Evolutionary conservation across 208 protist genomes (phyloP), one percentile per base, ranked within the genome.

Genomic region (Trypanosoma cruzi): DNA sequence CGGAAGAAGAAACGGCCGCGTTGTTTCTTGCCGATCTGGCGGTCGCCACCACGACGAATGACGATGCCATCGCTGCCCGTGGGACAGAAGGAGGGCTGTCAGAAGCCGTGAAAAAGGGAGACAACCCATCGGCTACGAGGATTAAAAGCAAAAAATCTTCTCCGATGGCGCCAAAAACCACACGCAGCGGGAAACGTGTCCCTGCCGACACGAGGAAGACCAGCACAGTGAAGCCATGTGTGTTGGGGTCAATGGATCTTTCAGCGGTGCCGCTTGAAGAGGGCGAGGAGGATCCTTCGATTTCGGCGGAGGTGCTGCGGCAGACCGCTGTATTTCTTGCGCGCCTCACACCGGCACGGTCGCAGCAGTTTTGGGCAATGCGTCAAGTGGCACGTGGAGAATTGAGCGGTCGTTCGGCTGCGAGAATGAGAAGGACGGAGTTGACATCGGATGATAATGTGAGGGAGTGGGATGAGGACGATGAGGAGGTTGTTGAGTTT

Each of bases 291-390:
- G 89, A 94, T 59, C 77, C 70, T 29, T 68, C 64, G 4, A 54
- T 92, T 26, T 78, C 89, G 13, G 72, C 64, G 22, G 82, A 87
- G 11, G 82, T 94, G 8, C 63, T 88, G 22, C 59, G 64, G 22
- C 72, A 75, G n/a, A 68, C 84, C 26, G 65, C 86, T 24, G 62
- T 37, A 13, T 92, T 94, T 72, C 64, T 94, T 34, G 37, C 81
- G 31, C 60, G 64, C 20, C 79, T 94, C 16, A 65, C 48, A 32
- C 67, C 81, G 1, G 52, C 36, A 14, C 64, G 74, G 32, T 78
- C 79, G n/a, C 55, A 81, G 40, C 31, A 65, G 26, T 90, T 94
- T 70, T 94, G 88, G 88, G 68, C 68, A 2, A 56, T 88, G 37
- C 82, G 88, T 31, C 69, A 81, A 29, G 83, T 88, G 28, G 88